These are phyloP conservation scores for Pythium monospermum DNA, from an alignment of 352 stramenopile species.

Conservation along the genomic window DNA sequence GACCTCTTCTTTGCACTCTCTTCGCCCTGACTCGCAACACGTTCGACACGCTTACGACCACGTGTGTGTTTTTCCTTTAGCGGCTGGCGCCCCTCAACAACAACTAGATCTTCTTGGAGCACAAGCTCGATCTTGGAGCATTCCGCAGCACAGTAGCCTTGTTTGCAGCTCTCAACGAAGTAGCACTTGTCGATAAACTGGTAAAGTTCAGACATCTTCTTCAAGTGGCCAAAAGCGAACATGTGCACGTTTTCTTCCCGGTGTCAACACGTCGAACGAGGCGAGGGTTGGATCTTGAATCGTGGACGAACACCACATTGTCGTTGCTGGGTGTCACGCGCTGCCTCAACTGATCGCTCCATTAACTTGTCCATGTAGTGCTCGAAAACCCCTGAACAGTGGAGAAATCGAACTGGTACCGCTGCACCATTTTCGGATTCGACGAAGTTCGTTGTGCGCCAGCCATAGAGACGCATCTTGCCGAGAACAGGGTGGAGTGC, in stretches of 20 bases:
- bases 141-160: too few relatives aligned
- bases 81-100: too few relatives aligned
- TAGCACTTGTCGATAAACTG: too few relatives aligned
- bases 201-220: neutral
- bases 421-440: constrained; percentile 13
- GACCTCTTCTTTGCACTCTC: neutral
- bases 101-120: too few relatives aligned
- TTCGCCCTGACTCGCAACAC: constrained; percentile 2
- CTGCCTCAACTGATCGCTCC: too few relatives aligned
- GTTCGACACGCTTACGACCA: neutral
- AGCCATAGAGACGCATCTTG: constrained; percentile 11
- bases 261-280: too few relatives aligned
- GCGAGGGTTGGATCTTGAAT: too few relatives aligned
- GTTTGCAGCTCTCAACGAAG: too few relatives aligned
- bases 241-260: too few relatives aligned
- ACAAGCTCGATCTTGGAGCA: neutral
- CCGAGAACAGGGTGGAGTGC: constrained; percentile 9
- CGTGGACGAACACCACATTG: too few relatives aligned
- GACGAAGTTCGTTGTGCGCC: constrained; percentile 21
- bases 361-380: constrained; percentile 25
- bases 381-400: constrained; percentile 10
- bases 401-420: neutral
- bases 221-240: neutral
- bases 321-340: too few relatives aligned
- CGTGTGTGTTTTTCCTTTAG: neutral